Base-by-base conservation (phyloP, 2,329 filamentous ascomycete genomes). In the Ceratocystis huliohia region DNA sequence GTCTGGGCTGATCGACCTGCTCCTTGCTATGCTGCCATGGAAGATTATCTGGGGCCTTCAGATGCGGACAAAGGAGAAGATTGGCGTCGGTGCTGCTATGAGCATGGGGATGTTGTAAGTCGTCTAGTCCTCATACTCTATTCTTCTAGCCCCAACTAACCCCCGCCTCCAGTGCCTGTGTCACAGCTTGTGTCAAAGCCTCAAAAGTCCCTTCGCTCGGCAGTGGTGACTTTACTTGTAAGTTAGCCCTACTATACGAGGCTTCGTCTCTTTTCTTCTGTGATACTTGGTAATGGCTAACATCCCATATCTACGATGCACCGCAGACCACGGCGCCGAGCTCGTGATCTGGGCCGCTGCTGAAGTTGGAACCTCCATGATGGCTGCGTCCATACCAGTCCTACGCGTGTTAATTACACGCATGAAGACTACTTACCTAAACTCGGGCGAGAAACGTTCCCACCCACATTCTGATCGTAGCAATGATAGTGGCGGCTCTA, bases 91-190 rank as follows among this genome's bases (percentile, higher is more conserved):
- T 8, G 69, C 76, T 1, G 77, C 77, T 7, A 78, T 79, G 77
- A 76, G 75, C 69, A 75, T 78, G 71, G 77, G 77, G 1, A 66
- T 78, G 1, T 76, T 78, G 75, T 77, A 70, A 70, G 74, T 66
- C 6, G 15, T 8, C 25, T 3, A 22, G 17, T 45, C 1, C 13
- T n/a, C 33, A 41, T 13, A 1, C 5, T 20, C 41, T 17, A 5
- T 25, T 28, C 28, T 48, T 10, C 17, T 4, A 57, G 15, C 22
- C 28, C 5, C 28, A 30, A 5, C 46, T 61, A 28, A 64, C 46
- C 6, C 30, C 22, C 15, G 10, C 41, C 37, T 17, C 61, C 63
- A 76, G 74, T 33, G 74, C 73, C 10, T 74, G 73, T 0, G 70
- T 70, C 1, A 72, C 74, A 0, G 73, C 74, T 2, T 70, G 74